Evolutionary conservation across 2,329 filamentous ascomycete genomes (phyloP), one percentile per base, ranked within the genome.

Genomic region (Hypomyces rosellus): DNA sequence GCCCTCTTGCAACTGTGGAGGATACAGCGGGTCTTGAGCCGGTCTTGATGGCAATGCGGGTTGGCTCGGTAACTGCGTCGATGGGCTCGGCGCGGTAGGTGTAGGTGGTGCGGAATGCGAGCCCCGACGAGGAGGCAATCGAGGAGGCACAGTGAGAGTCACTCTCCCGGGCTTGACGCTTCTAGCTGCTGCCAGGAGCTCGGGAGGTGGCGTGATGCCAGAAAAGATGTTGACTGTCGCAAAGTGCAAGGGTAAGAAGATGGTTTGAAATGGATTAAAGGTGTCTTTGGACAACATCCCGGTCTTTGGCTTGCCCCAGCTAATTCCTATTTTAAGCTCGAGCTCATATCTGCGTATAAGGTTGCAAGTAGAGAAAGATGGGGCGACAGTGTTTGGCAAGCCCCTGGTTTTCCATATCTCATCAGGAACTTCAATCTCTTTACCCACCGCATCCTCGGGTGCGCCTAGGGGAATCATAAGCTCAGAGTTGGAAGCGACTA

Each of bases 281-380:
- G 55, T 22, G 16, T 59, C 55, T 34, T 59, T 63, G 25, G 49
- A 49, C 48, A 58, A 50, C 34, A 60, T 51, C 4, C 63, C 61
- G 22, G 60, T 59, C 30, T 66, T 63, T 72, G 78, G 74, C 30
- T 78, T 77, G 6, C 86, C 87, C 75, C 89, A 91, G 50, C 82
- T 82, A 36, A 96, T 67, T 2, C 89, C 89, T 7, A 96, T 73
- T 52, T 84, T 83, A 38, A 96, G 72, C 67, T 96, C 89, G 36
- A 99, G 70, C 63, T 91, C 86, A 66, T 99, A 97, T 46, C 73
- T 77, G 25, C 92, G 81, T 46, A 80, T 78, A 45, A 97, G 79
- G 66, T 97, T 97, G 69, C 93, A 99, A 1, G 90, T 89, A 45
- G 82, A 76, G 64, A 99, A 99, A 0, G 84, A 85, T 0, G 93